Evolutionary conservation across 768 basidiomycete species (phyloP).

Genomic region (Pleurotus pulmonarius): DNA sequence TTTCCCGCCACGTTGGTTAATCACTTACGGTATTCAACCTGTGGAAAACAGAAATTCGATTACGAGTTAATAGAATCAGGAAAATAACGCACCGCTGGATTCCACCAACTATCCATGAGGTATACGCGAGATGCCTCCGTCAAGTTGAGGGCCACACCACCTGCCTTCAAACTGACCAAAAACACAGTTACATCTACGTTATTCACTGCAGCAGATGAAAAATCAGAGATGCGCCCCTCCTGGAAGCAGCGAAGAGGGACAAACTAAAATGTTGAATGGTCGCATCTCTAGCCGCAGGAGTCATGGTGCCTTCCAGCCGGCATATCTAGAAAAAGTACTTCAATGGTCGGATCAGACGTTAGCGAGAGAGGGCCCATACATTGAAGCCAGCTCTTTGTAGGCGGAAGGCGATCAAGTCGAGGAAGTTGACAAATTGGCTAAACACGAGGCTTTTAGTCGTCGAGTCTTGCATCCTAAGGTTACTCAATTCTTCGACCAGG

Average conservation of each 20-base stretch:
- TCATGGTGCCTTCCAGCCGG: conserved; percentile 94
- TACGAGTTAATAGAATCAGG: neutral
- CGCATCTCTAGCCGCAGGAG: conserved; percentile 91
- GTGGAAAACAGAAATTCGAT: neutral
- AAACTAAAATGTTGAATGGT: conserved; percentile 93
- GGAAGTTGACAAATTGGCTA: conserved; percentile 90
- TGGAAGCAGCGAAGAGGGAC: conserved; percentile 19
- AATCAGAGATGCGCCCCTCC: neutral
- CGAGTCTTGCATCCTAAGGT: conserved; percentile 76
- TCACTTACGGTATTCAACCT: conserved; percentile 78
- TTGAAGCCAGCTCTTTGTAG: conserved; percentile 90
- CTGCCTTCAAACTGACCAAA: conserved; percentile 93
- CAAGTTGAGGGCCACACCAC: conserved; percentile 87
- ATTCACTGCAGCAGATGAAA: conserved; percentile 56
- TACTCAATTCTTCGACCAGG: conserved; percentile 87
- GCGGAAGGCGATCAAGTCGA: conserved; percentile 91
- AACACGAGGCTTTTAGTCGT: conserved; percentile 98
- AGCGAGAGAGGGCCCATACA: conserved; percentile 36
- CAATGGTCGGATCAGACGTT: neutral
- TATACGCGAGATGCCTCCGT: conserved; percentile 92
- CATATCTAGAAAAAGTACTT: conserved; percentile 56
- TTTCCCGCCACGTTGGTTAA: neutral
- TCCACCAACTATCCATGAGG: conserved; percentile 99
- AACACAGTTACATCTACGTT: conserved; percentile 96
- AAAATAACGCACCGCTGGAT: conserved; percentile 71